These are phyloP conservation scores for Pichia rugopelliculosa DNA, from an alignment of 805 yeast species.

Conservation along the genomic window DNA sequence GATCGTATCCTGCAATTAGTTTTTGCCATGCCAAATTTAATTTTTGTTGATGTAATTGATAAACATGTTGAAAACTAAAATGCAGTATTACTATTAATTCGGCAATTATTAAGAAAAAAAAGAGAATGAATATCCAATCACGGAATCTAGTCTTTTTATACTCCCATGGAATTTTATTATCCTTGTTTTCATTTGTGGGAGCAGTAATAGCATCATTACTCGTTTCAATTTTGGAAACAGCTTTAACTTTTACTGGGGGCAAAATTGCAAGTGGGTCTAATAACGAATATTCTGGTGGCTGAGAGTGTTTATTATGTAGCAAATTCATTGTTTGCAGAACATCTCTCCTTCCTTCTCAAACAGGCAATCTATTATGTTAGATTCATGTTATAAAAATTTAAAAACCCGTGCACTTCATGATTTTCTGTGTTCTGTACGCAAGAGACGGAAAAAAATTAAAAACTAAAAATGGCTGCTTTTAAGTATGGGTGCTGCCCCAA, in stretches of 20 bases:
- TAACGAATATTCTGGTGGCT: not conserved
- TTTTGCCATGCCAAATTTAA: not conserved
- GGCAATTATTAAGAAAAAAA: slow-evolving; percentile 35
- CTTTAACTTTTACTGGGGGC: not conserved
- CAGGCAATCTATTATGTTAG: not conserved
- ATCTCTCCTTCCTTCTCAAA: not conserved
- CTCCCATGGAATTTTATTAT: slow-evolving; percentile 12
- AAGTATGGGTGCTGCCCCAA: not conserved
- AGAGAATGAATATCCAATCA: slow-evolving; percentile 63
- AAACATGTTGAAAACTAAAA: slow-evolving; percentile 15
- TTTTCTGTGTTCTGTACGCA: too few relatives aligned
- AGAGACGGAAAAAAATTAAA: not conserved
- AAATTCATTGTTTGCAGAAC: not conserved
- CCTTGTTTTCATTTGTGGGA: not conserved
- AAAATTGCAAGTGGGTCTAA: not conserved
- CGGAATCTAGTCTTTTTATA: slow-evolving; percentile 54
- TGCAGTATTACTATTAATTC: slow-evolving; percentile 68
- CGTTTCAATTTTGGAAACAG: not conserved
- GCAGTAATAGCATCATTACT: too few relatives aligned
- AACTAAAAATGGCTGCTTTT: not conserved
- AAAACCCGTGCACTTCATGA: not conserved
- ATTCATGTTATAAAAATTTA: not conserved
- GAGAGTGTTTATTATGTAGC: not conserved
- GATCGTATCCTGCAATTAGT: not conserved
- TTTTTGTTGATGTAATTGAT: not conserved